Evolutionary conservation across 495 filamentous ascomycete species (phyloP), one percentile per base, ranked within the genome.

Genomic region (Lasiosphaeriaceae sp.): DNA sequence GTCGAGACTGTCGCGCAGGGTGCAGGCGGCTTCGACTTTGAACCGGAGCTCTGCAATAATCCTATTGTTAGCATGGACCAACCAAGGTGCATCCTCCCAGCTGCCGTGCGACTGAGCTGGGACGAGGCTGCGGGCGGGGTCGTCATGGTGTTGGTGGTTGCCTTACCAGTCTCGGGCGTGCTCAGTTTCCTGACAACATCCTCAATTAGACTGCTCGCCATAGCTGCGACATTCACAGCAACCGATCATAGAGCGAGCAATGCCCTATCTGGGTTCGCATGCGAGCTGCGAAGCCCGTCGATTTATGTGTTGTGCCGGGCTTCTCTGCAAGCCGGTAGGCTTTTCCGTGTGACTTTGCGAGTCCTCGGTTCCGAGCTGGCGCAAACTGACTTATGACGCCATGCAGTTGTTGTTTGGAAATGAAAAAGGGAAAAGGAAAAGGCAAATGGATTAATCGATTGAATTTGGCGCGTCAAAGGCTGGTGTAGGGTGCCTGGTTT

Each of bases 1-100:
- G 58, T 97, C 92, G 60, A 95, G 87, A 62, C 78, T 89, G 73
- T 97, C 92, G 63, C 92, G 86, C 60, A 96, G 72, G 61, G 93
- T 85, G 54, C 84, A 83, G 43, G 91, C 89, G 53, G 88, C 80
- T 67, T 89, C 87, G 49, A 86, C 80, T 72, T 89, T 88, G 59
- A 85, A 72, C 71, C 89, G 88, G 46, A 86, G 68, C 73, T 95
- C 92, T 94, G 61, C 34, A 24, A 17, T 22, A 20, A 55, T 1
- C 39, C 11, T 11, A 26, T 44, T 7, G 43, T 57, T 34, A 66
- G 45, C 31, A 55, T 57, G 29, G 29, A 20, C 9, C 3, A 29
- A 9, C 16, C 50, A 45, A 24, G 47, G 39, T 17, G 14, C 1
- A 43, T 9, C 3, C 9, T 31, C 26, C 26, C 9, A 31, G 39